Percentiles rank a stretch among this genome's conserved stretches.
phyloP scores from a whole-genome alignment of 768 basidiomycete species.

The Kwoniella sp. region DNA sequence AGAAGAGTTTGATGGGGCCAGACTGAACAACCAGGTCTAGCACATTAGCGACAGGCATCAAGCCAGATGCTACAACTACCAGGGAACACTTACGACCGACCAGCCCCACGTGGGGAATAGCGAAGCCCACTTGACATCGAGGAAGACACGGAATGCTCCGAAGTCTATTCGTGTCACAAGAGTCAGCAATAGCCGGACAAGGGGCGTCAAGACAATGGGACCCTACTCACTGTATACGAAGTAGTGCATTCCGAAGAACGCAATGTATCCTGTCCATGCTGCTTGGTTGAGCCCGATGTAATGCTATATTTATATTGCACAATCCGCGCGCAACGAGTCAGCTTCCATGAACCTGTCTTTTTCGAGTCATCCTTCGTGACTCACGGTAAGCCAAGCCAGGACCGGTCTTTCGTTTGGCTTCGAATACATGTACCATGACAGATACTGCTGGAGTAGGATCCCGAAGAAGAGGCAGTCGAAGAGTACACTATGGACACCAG shows the following conservation, averaged over 20 bases:
- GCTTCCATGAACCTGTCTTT: too few relatives aligned
- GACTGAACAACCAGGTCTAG: too few relatives aligned
- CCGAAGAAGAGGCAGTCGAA: constrained; percentile 7
- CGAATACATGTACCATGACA: constrained; percentile 13
- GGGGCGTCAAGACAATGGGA: not conserved
- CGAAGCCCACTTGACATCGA: constrained; percentile 7
- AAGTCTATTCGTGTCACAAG: too few relatives aligned
- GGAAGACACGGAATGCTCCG: constrained; percentile 4
- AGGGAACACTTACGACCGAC: not conserved
- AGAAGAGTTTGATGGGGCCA: constrained; percentile 2
- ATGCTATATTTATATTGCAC: not conserved
- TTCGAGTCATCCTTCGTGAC: not conserved
- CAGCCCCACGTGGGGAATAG: not conserved
- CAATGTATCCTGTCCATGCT: not conserved
- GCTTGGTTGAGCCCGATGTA: not conserved
- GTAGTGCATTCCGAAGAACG: constrained; percentile 7
- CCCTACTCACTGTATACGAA: constrained; percentile 9
- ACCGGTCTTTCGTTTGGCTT: not conserved
- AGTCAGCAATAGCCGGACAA: too few relatives aligned
- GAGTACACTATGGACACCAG: not conserved
- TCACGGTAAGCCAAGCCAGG: not conserved
- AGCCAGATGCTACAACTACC: too few relatives aligned
- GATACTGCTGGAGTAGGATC: constrained; percentile 12
- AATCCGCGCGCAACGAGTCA: too few relatives aligned
- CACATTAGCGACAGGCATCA: too few relatives aligned